phyloP scores from a whole-genome alignment of 2,329 filamentous ascomycete species.

The Hansfordia pulvinata region DNA sequence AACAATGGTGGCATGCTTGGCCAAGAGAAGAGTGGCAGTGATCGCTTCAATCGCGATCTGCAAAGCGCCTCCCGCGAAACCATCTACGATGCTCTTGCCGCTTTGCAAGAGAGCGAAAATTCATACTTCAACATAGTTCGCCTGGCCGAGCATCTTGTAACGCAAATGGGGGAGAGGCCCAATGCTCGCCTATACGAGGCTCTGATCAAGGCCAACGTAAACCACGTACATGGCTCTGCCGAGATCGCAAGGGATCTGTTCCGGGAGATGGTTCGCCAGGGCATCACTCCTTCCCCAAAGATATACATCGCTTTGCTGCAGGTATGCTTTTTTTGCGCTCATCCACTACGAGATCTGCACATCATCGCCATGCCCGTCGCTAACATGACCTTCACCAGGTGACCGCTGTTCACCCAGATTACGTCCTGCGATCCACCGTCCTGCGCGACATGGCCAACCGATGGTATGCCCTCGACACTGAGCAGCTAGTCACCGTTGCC shows the following conservation, averaged over 20 bases:
- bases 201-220: conserved; percentile 58
- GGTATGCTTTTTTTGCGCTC: conserved; percentile 31
- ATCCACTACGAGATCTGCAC: no score
- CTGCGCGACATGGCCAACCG: conserved; percentile 59
- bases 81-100: conserved; percentile 34
- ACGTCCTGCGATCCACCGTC: conserved; percentile 57
- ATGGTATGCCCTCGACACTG: conserved; percentile 52
- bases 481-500: conserved; percentile 53
- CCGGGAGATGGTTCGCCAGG: conserved; percentile 52
- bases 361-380: not conserved
- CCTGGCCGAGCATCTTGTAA: conserved; percentile 45
- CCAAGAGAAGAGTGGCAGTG: conserved; percentile 7
- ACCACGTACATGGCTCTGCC: conserved; percentile 49
- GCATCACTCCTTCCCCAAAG: conserved; percentile 47
- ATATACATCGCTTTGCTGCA: conserved; percentile 62
- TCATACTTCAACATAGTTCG: conserved; percentile 23
- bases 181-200: conserved; percentile 56
- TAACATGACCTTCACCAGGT: conserved; percentile 26
- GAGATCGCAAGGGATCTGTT: conserved; percentile 49
- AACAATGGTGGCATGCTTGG: no score
- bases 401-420: conserved; percentile 76
- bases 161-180: conserved; percentile 36
- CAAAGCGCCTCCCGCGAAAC: no score
- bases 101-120: conserved; percentile 20
- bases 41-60: conserved; percentile 2